Conservation (phyloP, 768 basidiomycete species). For the Amanita rimosa region DNA sequence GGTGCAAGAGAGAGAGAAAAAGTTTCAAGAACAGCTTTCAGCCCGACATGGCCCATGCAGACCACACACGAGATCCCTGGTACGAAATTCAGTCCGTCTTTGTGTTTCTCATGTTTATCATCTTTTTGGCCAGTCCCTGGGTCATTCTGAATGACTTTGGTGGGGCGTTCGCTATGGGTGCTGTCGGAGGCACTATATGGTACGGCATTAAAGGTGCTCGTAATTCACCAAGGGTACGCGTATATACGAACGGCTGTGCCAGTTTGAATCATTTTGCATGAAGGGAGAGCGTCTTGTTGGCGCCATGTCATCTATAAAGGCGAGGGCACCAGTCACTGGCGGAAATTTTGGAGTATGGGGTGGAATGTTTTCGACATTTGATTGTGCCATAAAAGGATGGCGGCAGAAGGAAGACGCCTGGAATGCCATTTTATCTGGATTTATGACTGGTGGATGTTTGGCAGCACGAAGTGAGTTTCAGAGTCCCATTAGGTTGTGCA, state of each 20-base stretch:
- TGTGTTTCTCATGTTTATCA: not conserved
- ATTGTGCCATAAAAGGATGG: conserved; percentile 95
- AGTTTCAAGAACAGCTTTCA: conserved; percentile 9
- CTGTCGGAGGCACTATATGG: conserved; percentile 96
- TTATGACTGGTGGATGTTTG: conserved; percentile 95
- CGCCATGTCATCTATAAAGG: conserved; percentile 93
- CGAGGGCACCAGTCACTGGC: conserved; percentile 94
- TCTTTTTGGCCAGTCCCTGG: conserved; percentile 63
- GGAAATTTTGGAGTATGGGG: conserved; percentile 96
- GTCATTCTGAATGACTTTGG: conserved; percentile 98
- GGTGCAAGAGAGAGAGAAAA: not conserved
- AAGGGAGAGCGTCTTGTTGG: conserved; percentile 93
- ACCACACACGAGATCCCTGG: conserved; percentile 94
- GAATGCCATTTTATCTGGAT: conserved; percentile 98
- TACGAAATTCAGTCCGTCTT: conserved; percentile 17
- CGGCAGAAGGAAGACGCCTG: conserved; percentile 97
- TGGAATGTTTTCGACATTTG: conserved; percentile 97
- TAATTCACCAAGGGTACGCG: conserved; percentile 83
- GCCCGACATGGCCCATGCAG: conserved; percentile 67
- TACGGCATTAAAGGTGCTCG: conserved; percentile 97
- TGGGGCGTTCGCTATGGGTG: conserved; percentile 96
- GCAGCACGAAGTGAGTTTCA: conserved; percentile 81
- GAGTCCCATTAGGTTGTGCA: not conserved
- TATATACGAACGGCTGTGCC: not conserved
- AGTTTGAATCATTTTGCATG: conserved; percentile 2